Percentiles rank a stretch among this genome's conserved stretches.
phyloP scores from a whole-genome alignment of 148 eudicot genomes.

The Chenopodium berlandieri region DNA sequence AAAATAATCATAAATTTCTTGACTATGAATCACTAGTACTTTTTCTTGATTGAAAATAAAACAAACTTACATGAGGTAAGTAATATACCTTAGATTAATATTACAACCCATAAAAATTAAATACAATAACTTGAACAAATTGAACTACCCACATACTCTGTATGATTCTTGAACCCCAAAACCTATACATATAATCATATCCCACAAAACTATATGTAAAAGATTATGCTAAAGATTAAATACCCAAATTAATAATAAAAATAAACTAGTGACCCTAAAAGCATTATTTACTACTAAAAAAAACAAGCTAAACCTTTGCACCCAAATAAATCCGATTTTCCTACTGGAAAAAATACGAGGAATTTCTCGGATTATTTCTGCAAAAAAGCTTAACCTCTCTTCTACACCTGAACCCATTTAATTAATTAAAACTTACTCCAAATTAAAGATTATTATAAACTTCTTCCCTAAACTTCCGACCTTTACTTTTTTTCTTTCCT shows the following conservation, averaged over 20 bases:
- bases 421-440: background rate
- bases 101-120: background rate
- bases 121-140: background rate
- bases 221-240: background rate
- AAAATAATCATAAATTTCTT: background rate
- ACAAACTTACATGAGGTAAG: slow-evolving; percentile 9
- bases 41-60: background rate
- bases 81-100: background rate
- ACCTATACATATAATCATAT: slow-evolving; percentile 25
- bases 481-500: no score
- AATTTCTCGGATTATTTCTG: background rate
- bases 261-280: background rate
- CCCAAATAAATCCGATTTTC: slow-evolving; percentile 8
- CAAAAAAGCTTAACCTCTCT: background rate
- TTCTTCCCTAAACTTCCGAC: background rate
- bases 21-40: background rate
- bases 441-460: background rate
- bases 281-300: background rate
- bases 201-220: background rate
- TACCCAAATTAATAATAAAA: background rate
- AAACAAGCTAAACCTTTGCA: slow-evolving; percentile 3
- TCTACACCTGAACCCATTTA: background rate
- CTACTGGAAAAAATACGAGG: slow-evolving; percentile 22
- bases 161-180: background rate
- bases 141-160: no score